Base-by-base conservation (phyloP, 192 early-diverging fungal species). In the Entomortierella beljakovae region DNA sequence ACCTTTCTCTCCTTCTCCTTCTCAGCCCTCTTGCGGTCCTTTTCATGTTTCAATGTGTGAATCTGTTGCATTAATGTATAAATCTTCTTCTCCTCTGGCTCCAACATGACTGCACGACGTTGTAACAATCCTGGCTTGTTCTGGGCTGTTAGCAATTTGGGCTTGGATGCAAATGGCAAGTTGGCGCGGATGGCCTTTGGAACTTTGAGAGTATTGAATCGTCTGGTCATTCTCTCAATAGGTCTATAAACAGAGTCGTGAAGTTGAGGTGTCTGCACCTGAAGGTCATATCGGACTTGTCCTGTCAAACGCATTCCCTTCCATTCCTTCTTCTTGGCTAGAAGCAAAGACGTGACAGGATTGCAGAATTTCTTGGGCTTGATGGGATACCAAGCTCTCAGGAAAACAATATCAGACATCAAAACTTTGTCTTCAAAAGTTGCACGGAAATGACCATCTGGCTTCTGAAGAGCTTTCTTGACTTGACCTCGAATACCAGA, bases 401-500 rank as follows among this genome's bases (percentile, higher is more conserved):
- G 80, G 82, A 99, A 99, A 29, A 99, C 91, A 84, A 99, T 99
- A 80, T 99, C 98, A 85, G 85, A 69, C 92, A 94, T 93, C 80
- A 98, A 81, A 50, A 99, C 88, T 84, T 94, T 95, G 84, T 99
- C 98, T 85, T 99, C 98, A 80, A 99, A 99, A 10, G 96, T 95
- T 8, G 98, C 98, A 58, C 98, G 91, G 90, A 96, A 99, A 68
- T 86, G 84, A 33, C 98, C 98, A 48, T 93, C 92, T 0, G 93
- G 91, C 79, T 92, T 95, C 81, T 93, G 83, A 13, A 96, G 68
- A 6, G 88, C 86, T 86, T 99, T 98, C 83, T 99, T 98, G 61
- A 99, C 93, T 80, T 99, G 98, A 53, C 98, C 98, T 60, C 98
- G 90, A 76, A 99, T 96, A 31, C 98, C 98, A 74, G 90, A 92